Base-by-base conservation (phyloP, 2,329 filamentous ascomycete genomes). In the Talaromyces amestolkiae region DNA sequence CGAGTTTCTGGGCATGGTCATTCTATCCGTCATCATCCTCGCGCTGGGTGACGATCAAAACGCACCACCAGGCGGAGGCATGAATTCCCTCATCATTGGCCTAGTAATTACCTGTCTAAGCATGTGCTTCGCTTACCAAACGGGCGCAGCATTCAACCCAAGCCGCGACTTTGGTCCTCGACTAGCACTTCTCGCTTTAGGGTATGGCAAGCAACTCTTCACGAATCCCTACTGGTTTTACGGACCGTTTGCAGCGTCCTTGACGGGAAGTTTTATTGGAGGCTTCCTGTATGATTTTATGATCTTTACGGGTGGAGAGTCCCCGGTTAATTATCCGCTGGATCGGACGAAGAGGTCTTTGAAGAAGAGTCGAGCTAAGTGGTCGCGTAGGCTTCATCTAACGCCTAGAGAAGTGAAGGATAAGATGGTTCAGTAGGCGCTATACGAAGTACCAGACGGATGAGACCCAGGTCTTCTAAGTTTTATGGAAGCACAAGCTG, bases 211-310 rank as follows among this genome's bases (percentile, higher is more conserved):
- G 59, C 76, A 74, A 64, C 73, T 77, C n/a, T 80, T 83, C 66
- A 76, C 71, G 3, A 75, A 79, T 27, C 72, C 75, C 0, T 83
- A 80, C 68, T 83, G 80, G 77, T 79, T 84, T 64, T 83, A 79
- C 70, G 80, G 78, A 41, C 78, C 77, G 64, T 83, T 77, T 77
- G 73, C 65, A 2, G 80, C 73, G 11, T 76, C 78, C 0, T 64
- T 78, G 22, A 67, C 67, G 53, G 82, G 78, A 11, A 76, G 75
- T 31, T 76, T 81, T 31, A 73, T 79, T 47, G 81, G 82, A 0
- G 82, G 73, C 9, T 81, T 83, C 67, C 72, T 84, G 66, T 85
- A 85, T 71, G 83, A 85, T 70, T 77, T 80, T 67, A 80, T 78
- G 68, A 84, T 81, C 68, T 85, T 84, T 69, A 81, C 80, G 0